Conservation (phyloP, 2,329 filamentous ascomycete species). For the Phaeosphaeriaceae sp. region DNA sequence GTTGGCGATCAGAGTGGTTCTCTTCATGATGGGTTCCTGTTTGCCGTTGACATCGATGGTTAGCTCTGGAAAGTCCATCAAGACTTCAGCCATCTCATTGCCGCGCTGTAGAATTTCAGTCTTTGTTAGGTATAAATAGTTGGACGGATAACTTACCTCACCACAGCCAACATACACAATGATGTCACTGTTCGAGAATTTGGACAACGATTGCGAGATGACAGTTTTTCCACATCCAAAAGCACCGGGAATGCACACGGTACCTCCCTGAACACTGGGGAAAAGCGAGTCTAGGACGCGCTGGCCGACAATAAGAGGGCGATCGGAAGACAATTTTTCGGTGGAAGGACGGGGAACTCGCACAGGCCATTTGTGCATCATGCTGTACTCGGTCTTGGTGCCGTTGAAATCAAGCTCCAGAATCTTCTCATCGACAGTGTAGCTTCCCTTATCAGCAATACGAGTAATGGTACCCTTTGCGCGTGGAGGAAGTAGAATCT, state of each 20-base stretch:
- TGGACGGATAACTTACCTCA: constrained; percentile 56
- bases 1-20: constrained; percentile 96
- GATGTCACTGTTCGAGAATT: constrained; percentile 99
- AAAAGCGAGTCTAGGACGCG: constrained; percentile 95
- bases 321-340: constrained; percentile 87
- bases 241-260: constrained; percentile 95
- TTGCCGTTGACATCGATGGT: constrained; percentile 93
- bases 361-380: constrained; percentile 99
- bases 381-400: constrained; percentile 89
- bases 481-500: constrained; percentile 87
- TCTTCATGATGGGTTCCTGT: constrained; percentile 99
- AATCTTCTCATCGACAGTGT: constrained; percentile 92
- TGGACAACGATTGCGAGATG: constrained; percentile 97
- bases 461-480: constrained; percentile 90
- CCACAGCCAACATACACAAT: constrained; percentile 95
- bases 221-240: constrained; percentile 99
- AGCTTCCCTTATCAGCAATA: constrained; percentile 87
- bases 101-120: constrained; percentile 62
- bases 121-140: too few relatives aligned
- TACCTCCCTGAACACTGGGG: constrained; percentile 95
- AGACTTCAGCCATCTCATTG: constrained; percentile 99
- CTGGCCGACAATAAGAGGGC: constrained; percentile 95
- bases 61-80: constrained; percentile 99
- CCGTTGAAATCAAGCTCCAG: constrained; percentile 97
- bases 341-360: constrained; percentile 91